Evolutionary conservation across 2,329 filamentous ascomycete species (phyloP).

Genomic region (Penicillium sp.): DNA sequence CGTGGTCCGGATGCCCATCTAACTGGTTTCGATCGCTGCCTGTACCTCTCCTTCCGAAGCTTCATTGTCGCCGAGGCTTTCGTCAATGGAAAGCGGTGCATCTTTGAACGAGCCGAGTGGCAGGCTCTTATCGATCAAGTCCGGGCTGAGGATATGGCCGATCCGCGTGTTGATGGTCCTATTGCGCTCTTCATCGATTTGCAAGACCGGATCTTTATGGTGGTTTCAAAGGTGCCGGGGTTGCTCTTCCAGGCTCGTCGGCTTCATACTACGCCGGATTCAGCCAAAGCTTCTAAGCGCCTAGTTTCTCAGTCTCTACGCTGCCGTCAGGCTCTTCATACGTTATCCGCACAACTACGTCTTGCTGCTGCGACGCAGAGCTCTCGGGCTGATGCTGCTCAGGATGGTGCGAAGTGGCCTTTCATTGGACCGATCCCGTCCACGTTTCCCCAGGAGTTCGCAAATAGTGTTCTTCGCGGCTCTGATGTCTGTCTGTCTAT

Average conservation of each 20-base stretch:
- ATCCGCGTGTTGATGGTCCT: slow-evolving; percentile 17
- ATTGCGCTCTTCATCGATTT: slow-evolving; percentile 25
- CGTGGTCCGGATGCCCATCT: slow-evolving; percentile 32
- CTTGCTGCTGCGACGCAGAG: slow-evolving; percentile 13
- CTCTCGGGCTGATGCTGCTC: background rate
- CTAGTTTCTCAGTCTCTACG: slow-evolving; percentile 5
- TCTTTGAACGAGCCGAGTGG: slow-evolving; percentile 34
- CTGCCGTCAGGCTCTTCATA: slow-evolving; percentile 3
- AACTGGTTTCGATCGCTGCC: slow-evolving; percentile 31
- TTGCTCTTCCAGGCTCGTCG: slow-evolving; percentile 14
- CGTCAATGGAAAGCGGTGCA: slow-evolving; percentile 29
- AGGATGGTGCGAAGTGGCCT: background rate
- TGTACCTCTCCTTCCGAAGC: slow-evolving; percentile 36
- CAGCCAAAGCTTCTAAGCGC: background rate
- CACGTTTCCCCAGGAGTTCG: slow-evolving; percentile 22
- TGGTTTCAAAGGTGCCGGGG: slow-evolving; percentile 24
- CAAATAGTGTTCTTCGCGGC: slow-evolving; percentile 23
- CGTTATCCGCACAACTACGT: slow-evolving; percentile 14
- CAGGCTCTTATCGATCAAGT: slow-evolving; percentile 27
- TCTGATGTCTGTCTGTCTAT: slow-evolving; percentile 16
- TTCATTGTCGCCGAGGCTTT: slow-evolving; percentile 35
- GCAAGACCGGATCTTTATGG: slow-evolving; percentile 25
- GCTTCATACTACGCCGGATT: background rate
- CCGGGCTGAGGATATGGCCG: slow-evolving; percentile 26
- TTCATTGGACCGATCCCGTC: slow-evolving; percentile 25